phyloP scores from a whole-genome alignment of 371 early-diverging fungal genomes.

The Gilbertella persicaria region DNA sequence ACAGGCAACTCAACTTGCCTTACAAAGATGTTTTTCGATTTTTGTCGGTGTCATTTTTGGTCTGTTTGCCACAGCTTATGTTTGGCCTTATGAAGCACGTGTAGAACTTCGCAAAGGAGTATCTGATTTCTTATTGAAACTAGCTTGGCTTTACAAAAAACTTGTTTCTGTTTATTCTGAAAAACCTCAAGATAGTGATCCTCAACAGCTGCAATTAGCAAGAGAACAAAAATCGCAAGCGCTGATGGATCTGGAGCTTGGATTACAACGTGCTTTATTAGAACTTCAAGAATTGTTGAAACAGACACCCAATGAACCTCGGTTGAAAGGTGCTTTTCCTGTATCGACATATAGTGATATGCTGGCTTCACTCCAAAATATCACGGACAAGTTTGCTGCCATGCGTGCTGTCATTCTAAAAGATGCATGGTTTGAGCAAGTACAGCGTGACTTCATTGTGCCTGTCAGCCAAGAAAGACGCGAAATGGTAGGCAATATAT shows the following conservation, averaged over 20 bases:
- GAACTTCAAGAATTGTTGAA: slow-evolving; percentile 59
- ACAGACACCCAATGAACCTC: slow-evolving; percentile 80
- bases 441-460: slow-evolving; percentile 53
- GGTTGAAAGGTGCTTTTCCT: slow-evolving; percentile 84
- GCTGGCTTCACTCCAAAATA: slow-evolving; percentile 67
- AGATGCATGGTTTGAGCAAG: slow-evolving; percentile 59
- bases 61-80: slow-evolving; percentile 55
- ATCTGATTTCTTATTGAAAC: slow-evolving; percentile 61
- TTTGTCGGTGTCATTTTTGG: slow-evolving; percentile 60
- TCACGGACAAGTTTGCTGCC: slow-evolving; percentile 72
- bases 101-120: slow-evolving; percentile 74
- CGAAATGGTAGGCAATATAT: slow-evolving; percentile 71
- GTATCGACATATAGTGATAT: slow-evolving; percentile 64
- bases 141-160: slow-evolving; percentile 70
- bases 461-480: slow-evolving; percentile 62
- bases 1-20: slow-evolving; percentile 59
- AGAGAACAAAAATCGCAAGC: slow-evolving; percentile 52
- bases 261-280: slow-evolving; percentile 66
- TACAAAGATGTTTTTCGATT: slow-evolving; percentile 67
- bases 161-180: slow-evolving; percentile 66
- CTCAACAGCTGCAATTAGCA: slow-evolving; percentile 72
- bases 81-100: slow-evolving; percentile 86
- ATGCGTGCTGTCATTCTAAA: slow-evolving; percentile 68
- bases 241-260: slow-evolving; percentile 57
- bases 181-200: too few relatives aligned